Evolutionary conservation across 345 rosid species (phyloP), one percentile per base, ranked within the genome.

Genomic region (Jatropha curcas): DNA sequence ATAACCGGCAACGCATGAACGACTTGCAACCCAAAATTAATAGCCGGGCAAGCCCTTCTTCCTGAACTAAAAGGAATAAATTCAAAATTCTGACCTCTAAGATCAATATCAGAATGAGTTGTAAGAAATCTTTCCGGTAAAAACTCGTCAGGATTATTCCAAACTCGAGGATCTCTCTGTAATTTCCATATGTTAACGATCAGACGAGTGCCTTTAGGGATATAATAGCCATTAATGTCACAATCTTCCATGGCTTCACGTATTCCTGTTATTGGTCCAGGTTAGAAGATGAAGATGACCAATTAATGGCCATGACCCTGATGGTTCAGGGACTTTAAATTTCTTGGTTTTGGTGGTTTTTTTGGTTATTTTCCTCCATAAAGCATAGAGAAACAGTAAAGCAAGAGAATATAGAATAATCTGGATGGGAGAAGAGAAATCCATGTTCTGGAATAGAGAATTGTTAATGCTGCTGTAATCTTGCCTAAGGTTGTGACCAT

Each of bases 241-340:
- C 80, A 81, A 7, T 81, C 89, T 28, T 76, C 76, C 22, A 63
- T 52, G 50, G 87, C 81, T 74, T 83, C 84, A 12, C 79, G 89
- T 0, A 80, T 74, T n/a, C 81, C 80, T 4, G 81, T 66, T 0
- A 82, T 3, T 0, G 85, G 84, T 17, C 72, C 84, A 3, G 75
- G 77, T n/a, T n/a, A n/a, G n/a, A n/a, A n/a, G n/a, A n/a, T n/a
- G n/a, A n/a, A n/a, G n/a, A n/a, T n/a, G n/a, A n/a, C n/a, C n/a
- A n/a, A n/a, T n/a, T n/a, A n/a, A n/a, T 17, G 80, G 86, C 60
- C 76, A 80, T 39, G 76, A 59, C 9, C 80, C 70, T 17, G 76
- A 64, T 43, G 89, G 78, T 78, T 91, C 97, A 50, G 89, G 89
- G 53, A 89, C 72, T n/a, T n/a, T n/a, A n/a, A 20, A 87, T 76